Base-by-base conservation (phyloP, 208 protist species). In the Trypanosoma theileri region DNA sequence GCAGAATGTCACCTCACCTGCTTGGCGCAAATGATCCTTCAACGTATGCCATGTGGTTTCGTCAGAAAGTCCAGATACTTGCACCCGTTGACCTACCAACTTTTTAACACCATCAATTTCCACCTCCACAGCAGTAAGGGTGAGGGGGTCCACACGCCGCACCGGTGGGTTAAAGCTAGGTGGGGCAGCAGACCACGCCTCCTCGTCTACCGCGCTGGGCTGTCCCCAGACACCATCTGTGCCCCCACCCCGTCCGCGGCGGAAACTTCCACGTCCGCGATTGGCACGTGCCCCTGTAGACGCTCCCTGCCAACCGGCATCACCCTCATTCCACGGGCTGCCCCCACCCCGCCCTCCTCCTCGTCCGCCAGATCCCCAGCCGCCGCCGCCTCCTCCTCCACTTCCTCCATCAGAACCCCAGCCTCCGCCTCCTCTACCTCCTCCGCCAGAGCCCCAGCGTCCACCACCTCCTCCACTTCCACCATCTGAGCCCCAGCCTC, bases 31-130 rank as follows among this genome's bases (percentile, higher is more conserved):
- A 71, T 97, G 89, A 63, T 95, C 91, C 74, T 97, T 97, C 35
- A 97, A 66, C 17, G 82, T 91, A 48, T 94, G 90, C 93, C 93
- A 97, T 8, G 84, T 89, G 1, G 90, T 96, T 21, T 89, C 83
- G 50, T 93, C 88, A 16, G 88, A 80, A 6, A 97, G 80, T 16
- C 89, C 89, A 8, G 82, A 82, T 26, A 97, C 80, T 58, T 90
- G 88, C 26, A 97, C 87, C 13, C 89, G 75, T 73, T 93, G 87
- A 4, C 92, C 92, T 4, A 96, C 90, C 17, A 96, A 80, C 67
- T 96, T 96, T 70, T 93, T 93, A 41, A 96, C 80, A 0, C 90
- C 90, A 66, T 96, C 90, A 51, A 96, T 89, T 68, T 82, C 79
- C 55, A 96, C 90, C 72, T 96, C 90, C 14, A 89, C 90, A 12